Conservation (phyloP, 1,284 basidiomycete species). For the Porogramme epimiltina region DNA sequence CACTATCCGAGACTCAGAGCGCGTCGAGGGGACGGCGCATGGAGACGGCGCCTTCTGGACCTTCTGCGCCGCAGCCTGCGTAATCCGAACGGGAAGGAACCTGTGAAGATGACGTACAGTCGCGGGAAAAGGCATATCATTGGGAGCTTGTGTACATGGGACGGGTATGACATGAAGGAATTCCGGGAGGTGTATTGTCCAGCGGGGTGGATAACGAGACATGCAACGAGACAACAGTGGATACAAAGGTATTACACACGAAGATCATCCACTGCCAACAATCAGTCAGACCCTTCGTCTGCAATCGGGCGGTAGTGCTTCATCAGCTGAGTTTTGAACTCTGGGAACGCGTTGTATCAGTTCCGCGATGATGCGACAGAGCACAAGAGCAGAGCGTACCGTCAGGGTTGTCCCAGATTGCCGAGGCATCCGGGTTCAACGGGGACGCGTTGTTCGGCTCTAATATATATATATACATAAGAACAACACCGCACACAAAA, state of each 20-base stretch:
- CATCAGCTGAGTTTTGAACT: conserved; percentile 72
- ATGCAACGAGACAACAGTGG: conserved; percentile 14
- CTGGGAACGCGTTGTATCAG: too few species aligned
- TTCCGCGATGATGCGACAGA: not conserved
- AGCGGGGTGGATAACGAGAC: conserved; percentile 14
- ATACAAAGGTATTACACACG: conserved; percentile 17
- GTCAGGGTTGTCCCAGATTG: conserved; percentile 70
- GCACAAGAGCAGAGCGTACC: conserved; percentile 41
- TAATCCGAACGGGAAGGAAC: too few species aligned
- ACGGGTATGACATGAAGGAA: conserved; percentile 15
- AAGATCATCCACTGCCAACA: not conserved
- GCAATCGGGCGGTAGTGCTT: conserved; percentile 70
- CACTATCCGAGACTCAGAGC: too few species aligned
- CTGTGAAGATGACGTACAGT: too few species aligned
- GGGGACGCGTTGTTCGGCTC: conserved; percentile 91
- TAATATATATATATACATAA: conserved; percentile 34
- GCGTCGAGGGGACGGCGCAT: too few species aligned
- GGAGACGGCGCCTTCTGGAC: too few species aligned
- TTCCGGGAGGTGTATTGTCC: conserved; percentile 23
- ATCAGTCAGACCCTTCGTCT: conserved; percentile 44
- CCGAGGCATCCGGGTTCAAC: conserved; percentile 80
- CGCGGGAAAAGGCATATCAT: not conserved
- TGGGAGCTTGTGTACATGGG: conserved; percentile 9
- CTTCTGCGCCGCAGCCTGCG: too few species aligned
- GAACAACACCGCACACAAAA: not conserved